phyloP scores from a whole-genome alignment of 305 asterid species.

The Fraxinus ornus region DNA sequence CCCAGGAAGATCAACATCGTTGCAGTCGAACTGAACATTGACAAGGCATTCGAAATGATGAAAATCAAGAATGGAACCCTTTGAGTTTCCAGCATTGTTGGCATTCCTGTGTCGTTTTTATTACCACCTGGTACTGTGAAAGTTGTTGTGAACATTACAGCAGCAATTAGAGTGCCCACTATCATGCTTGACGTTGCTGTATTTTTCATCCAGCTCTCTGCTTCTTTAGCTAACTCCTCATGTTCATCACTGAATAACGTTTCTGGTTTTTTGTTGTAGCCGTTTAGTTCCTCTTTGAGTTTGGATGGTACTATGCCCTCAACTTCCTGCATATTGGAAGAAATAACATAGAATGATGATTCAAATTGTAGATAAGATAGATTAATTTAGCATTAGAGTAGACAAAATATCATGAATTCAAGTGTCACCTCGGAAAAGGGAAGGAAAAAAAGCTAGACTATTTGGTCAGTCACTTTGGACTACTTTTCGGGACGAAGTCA shows the following conservation, averaged over 20 bases:
- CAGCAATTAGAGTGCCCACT: constrained; percentile 43
- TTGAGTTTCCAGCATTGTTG: constrained; percentile 23
- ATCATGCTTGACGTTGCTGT: constrained; percentile 51
- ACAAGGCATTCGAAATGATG: constrained; percentile 33
- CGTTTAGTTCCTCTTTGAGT: constrained; percentile 32
- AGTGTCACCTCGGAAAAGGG: background rate
- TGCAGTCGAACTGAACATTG: constrained; percentile 39
- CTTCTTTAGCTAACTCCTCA: constrained; percentile 31
- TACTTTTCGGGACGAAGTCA: background rate
- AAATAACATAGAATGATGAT: background rate
- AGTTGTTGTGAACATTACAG: constrained; percentile 51
- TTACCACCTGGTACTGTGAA: constrained; percentile 56
- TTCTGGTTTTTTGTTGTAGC: constrained; percentile 30
- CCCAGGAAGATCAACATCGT: constrained; percentile 43
- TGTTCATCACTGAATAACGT: constrained; percentile 37
- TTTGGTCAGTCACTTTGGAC: background rate
- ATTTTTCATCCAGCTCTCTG: constrained; percentile 53
- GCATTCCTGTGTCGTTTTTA: constrained; percentile 25
- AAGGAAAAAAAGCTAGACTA: too few species aligned
- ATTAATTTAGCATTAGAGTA: background rate
- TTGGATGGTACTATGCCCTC: constrained; percentile 36
- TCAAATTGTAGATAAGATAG: too few species aligned
- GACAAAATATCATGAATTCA: background rate
- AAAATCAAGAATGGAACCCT: constrained; percentile 24
- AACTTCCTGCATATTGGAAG: constrained; percentile 26